Percentiles rank a stretch among this genome's conserved stretches.
Conservation (phyloP, 106 monocot genomes). For the Vanilla planifolia region DNA sequence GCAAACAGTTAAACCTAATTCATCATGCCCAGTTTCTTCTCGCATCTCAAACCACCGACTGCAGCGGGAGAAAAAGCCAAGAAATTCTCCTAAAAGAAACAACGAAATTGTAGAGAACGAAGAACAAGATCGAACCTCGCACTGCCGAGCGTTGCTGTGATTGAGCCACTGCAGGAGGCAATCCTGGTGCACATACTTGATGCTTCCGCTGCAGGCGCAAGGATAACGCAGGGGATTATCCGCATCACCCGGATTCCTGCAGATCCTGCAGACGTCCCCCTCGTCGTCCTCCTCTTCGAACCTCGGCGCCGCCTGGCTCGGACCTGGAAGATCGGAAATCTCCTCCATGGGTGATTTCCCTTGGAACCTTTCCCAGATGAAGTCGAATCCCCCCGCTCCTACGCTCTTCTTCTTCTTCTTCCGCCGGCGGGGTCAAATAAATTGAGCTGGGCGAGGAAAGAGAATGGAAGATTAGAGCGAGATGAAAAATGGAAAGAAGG, state of each 20-base stretch:
- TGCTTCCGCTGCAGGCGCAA: slow-evolving; percentile 99
- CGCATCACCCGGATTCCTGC: slow-evolving; percentile 79
- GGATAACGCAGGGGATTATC: slow-evolving; percentile 88
- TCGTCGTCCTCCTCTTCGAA: slow-evolving; percentile 91
- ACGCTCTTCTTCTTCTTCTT: slow-evolving; percentile 8
- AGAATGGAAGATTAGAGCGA: neutral
- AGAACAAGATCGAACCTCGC: slow-evolving; percentile 60
- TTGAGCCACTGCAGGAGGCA: slow-evolving; percentile 99
- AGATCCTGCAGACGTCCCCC: slow-evolving; percentile 98
- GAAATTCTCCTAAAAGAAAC: neutral
- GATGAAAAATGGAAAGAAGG: too few species aligned
- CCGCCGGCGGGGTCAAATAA: neutral
- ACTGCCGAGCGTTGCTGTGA: slow-evolving; percentile 95
- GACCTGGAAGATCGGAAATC: slow-evolving; percentile 13
- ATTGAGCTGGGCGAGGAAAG: too few species aligned
- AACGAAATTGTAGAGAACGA: neutral
- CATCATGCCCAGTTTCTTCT: neutral
- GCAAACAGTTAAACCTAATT: neutral
- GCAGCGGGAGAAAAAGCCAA: neutral
- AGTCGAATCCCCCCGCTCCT: neutral
- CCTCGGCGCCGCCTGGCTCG: slow-evolving; percentile 7
- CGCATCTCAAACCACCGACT: slow-evolving; percentile 1
- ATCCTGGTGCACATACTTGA: slow-evolving; percentile 98
- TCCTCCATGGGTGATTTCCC: slow-evolving; percentile 11
- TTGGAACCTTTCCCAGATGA: too few species aligned